Evolutionary conservation across 2,329 filamentous ascomycete genomes (phyloP).

Genomic region (Cladophialophora carrionii): DNA sequence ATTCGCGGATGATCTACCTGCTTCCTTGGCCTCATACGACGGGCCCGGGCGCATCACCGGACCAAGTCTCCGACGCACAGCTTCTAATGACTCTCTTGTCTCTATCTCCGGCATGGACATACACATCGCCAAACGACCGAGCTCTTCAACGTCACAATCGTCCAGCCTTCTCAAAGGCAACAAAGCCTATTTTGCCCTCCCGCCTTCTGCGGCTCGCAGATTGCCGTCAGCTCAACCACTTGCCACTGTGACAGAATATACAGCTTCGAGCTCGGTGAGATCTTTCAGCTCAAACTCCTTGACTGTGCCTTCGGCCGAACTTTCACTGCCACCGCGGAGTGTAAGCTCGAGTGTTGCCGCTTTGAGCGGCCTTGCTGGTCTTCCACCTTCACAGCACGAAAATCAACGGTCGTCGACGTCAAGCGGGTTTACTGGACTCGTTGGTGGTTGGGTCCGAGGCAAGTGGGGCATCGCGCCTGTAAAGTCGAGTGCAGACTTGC

Average conservation of each 20-base stretch:
- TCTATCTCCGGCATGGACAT: slow-evolving; percentile 88
- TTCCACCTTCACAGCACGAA: slow-evolving; percentile 28
- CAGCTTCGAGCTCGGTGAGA: slow-evolving; percentile 55
- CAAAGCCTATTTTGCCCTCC: slow-evolving; percentile 35
- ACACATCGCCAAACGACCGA: slow-evolving; percentile 76
- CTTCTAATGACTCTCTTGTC: slow-evolving; percentile 86
- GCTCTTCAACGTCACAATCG: slow-evolving; percentile 64
- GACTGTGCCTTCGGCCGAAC: background rate
- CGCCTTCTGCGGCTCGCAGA: slow-evolving; percentile 39
- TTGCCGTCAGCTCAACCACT: slow-evolving; percentile 51
- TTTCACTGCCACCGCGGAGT: slow-evolving; percentile 16
- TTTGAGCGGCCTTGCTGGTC: slow-evolving; percentile 35
- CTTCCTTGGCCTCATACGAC: slow-evolving; percentile 8
- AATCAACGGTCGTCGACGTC: slow-evolving; percentile 37
- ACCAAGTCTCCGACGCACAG: slow-evolving; percentile 60
- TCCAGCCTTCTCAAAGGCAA: slow-evolving; percentile 31
- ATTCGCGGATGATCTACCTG: background rate
- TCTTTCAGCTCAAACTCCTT: slow-evolving; percentile 19
- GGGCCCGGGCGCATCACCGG: slow-evolving; percentile 16
- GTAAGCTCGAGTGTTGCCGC: slow-evolving; percentile 32
- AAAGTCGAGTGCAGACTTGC: slow-evolving; percentile 39
- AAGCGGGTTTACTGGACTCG: slow-evolving; percentile 54
- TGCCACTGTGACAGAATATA: slow-evolving; percentile 59
- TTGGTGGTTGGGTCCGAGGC: slow-evolving; percentile 68
- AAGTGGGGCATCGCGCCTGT: slow-evolving; percentile 63